A percentile compares a stretch with the other conserved stretches of the same genome.
Conservation (phyloP, 2,329 filamentous ascomycete species). For the Aspergillus chevalieri region DNA sequence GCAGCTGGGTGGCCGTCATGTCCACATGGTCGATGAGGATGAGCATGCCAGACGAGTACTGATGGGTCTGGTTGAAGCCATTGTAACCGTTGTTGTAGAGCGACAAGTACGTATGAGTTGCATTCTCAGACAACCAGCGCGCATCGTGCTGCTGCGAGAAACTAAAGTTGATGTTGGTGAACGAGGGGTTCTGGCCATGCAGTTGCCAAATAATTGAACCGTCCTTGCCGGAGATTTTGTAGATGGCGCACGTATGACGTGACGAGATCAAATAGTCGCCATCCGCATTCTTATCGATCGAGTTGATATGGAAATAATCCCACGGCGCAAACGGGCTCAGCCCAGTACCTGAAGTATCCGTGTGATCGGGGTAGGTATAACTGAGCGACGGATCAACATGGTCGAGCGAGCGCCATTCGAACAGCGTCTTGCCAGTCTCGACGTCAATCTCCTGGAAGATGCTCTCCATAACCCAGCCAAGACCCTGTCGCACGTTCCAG, state of each 20-base stretch:
- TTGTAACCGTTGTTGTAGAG: constrained; percentile 40
- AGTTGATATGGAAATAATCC: constrained; percentile 43
- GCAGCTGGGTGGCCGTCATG: constrained; percentile 29
- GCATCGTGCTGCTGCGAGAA: constrained; percentile 42
- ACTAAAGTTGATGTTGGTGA: constrained; percentile 33
- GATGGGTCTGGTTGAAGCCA: constrained; percentile 34
- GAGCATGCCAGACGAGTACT: constrained; percentile 34
- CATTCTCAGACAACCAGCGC: constrained; percentile 33
- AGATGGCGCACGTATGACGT: constrained; percentile 35
- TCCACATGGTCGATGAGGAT: constrained; percentile 32
- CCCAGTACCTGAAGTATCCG: constrained; percentile 44
- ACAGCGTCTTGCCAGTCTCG: constrained; percentile 42
- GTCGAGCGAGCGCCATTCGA: constrained; percentile 47
- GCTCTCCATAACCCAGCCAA: constrained; percentile 49
- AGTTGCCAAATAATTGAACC: constrained; percentile 35
- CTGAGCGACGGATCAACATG: constrained; percentile 44
- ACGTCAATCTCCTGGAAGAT: constrained; percentile 50
- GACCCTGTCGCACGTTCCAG: constrained; percentile 37
- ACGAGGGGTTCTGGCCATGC: constrained; percentile 32
- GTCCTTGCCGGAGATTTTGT: constrained; percentile 36
- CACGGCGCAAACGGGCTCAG: constrained; percentile 40
- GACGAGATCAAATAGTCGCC: constrained; percentile 40
- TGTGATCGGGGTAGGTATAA: constrained; percentile 42
- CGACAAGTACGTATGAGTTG: constrained; percentile 33
- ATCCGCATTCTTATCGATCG: constrained; percentile 35